phyloP scores from a whole-genome alignment of 2,329 filamentous ascomycete genomes.

The Aspergillus chevalieri region DNA sequence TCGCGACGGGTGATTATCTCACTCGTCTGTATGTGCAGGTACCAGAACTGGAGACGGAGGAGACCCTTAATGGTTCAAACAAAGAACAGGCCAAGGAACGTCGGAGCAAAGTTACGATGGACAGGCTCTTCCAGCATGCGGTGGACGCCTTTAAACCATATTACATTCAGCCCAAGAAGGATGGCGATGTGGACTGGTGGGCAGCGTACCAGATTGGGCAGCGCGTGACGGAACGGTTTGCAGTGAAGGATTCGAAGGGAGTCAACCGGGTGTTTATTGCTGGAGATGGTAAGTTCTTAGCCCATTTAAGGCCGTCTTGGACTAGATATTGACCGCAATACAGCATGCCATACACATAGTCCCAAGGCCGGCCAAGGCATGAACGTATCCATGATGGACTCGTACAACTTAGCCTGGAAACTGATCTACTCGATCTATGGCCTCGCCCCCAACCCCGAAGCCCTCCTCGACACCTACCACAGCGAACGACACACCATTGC shows the following conservation, averaged over 20 bases:
- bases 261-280: slow-evolving; percentile 67
- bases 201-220: slow-evolving; percentile 73
- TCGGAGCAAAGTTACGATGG: slow-evolving; percentile 56
- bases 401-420: slow-evolving; percentile 39
- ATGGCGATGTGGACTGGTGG: slow-evolving; percentile 64
- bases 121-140: slow-evolving; percentile 59
- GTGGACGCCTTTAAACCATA: slow-evolving; percentile 63
- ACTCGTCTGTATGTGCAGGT: slow-evolving; percentile 59
- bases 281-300: slow-evolving; percentile 50
- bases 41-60: slow-evolving; percentile 23
- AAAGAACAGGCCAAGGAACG: slow-evolving; percentile 57
- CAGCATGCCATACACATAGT: slow-evolving; percentile 70
- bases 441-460: slow-evolving; percentile 23
- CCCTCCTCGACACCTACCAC: slow-evolving; percentile 34
- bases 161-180: slow-evolving; percentile 52
- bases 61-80: slow-evolving; percentile 37
- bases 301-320: neutral
- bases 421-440: slow-evolving; percentile 32
- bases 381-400: slow-evolving; percentile 68
- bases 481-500: slow-evolving; percentile 32
- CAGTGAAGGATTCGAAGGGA: slow-evolving; percentile 59
- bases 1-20: slow-evolving; percentile 57
- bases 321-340: neutral
- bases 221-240: slow-evolving; percentile 45
- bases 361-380: slow-evolving; percentile 74